Conservation (phyloP, 805 yeast species). For the Zygoascus bituminiphila region DNA sequence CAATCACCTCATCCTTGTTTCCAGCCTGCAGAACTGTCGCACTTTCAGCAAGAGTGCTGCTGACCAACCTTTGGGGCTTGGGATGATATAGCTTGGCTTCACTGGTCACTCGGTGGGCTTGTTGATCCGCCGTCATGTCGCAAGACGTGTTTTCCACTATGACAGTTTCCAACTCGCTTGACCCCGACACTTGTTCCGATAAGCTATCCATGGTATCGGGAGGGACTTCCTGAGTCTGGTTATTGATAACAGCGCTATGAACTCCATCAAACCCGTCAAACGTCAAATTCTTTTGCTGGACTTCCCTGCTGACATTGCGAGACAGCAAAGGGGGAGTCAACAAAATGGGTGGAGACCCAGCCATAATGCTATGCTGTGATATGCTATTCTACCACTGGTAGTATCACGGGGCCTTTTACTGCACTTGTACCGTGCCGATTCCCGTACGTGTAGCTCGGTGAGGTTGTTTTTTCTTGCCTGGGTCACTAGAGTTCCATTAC, state of each 20-base stretch:
- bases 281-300: not conserved
- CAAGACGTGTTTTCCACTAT: not conserved
- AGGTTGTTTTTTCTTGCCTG: too few species aligned
- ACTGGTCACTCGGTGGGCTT: not conserved
- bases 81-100: conserved; percentile 16
- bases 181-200: too few species aligned
- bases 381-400: too few species aligned
- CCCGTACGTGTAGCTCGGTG: too few species aligned
- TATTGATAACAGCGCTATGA: conserved; percentile 8
- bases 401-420: too few species aligned
- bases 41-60: conserved; percentile 7
- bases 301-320: conserved; percentile 1
- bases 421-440: too few species aligned
- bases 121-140: not conserved
- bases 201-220: too few species aligned
- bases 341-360: conserved; percentile 4
- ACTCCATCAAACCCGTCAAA: conserved; percentile 20
- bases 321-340: conserved; percentile 14
- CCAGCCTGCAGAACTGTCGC: not conserved
- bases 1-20: conserved; percentile 1
- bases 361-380: not conserved
- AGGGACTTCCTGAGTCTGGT: too few species aligned
- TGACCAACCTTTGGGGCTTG: conserved; percentile 17
- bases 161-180: too few species aligned
- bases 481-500: too few species aligned